Evolutionary conservation across 23 red algal species (phyloP).

Genomic region (Gracilaria caudata): DNA sequence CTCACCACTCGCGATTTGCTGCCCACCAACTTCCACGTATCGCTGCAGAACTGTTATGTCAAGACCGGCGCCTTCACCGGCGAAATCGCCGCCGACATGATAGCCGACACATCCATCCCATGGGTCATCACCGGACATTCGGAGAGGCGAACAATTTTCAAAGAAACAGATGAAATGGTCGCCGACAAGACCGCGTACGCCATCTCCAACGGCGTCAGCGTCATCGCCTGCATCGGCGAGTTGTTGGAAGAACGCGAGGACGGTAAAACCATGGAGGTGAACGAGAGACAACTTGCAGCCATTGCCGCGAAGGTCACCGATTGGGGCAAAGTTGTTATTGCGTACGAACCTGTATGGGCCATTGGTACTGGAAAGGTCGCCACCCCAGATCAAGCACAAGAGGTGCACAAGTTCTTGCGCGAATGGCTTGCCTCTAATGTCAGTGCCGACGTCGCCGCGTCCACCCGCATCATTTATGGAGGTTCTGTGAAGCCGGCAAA

Average conservation of each 20-base stretch:
- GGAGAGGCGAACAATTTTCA: conserved; percentile 79
- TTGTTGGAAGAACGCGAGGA: conserved; percentile 84
- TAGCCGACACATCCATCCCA: conserved; percentile 61
- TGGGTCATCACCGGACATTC: conserved; percentile 90
- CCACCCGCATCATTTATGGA: conserved; percentile 89
- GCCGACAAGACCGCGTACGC: conserved; percentile 89
- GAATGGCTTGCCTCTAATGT: conserved; percentile 79
- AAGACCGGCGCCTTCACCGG: conserved; percentile 89
- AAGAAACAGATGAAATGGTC: conserved; percentile 76
- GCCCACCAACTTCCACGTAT: conserved; percentile 70
- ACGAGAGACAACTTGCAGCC: conserved; percentile 83
- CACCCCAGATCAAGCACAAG: conserved; percentile 93
- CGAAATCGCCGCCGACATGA: conserved; percentile 90
- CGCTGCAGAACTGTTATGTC: conserved; percentile 83
- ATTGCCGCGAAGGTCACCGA: conserved; percentile 69
- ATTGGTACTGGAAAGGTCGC: conserved; percentile 98
- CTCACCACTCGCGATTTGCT: conserved; percentile 57
- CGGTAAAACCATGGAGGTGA: conserved; percentile 74
- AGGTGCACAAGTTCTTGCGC: conserved; percentile 81
- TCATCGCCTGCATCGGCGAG: conserved; percentile 95
- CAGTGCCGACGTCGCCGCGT: conserved; percentile 63
- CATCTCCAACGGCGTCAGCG: conserved; percentile 72
- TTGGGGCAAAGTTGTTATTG: conserved; percentile 90
- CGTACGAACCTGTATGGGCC: conserved; percentile 97
- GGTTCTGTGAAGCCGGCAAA: conserved; percentile 83